Evolutionary conservation across 2,329 filamentous ascomycete species (phyloP), one percentile per base, ranked within the genome.

Genomic region (Aspergillus carbonarius): DNA sequence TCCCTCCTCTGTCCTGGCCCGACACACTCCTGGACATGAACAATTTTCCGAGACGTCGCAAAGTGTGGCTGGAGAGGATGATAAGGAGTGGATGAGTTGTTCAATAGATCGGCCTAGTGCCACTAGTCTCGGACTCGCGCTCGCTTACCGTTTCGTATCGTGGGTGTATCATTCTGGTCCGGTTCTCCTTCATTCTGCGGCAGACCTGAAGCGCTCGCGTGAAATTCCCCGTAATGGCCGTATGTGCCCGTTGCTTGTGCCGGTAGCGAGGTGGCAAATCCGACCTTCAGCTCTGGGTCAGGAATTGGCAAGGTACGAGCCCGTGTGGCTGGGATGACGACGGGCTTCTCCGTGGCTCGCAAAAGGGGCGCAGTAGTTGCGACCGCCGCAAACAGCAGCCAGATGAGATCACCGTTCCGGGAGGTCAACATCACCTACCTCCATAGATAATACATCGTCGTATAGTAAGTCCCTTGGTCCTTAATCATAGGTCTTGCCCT

Each of bases 61-160:
- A 10, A 27, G 8, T 44, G 20, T 34, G 37, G 55, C 27, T 35
- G 27, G 55, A 35, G 20, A 52, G 13, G 30, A 25, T 25, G 39
- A 55, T 48, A 23, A 35, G 44, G 25, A 30, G 44, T 39, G 44
- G 54, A 37, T 56, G 44, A 57, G 47, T 40, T 57, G 50, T 57
- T 60, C 49, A 60, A 60, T 60, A 60, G 58, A 60, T 60, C 49
- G 57, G 17, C 42, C 18, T 60, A 60, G 58, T 49, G 54, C 58
- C 27, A 15, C 27, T 30, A 30, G 25, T 17, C 15, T 30, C 44
- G n/a, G 42, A 46, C n/a, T 23, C 44, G 37, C 51, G 3, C 23
- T 27, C 40, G 25, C 27, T 40, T 27, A 42, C 40, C 37, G 51
- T 42, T n/a, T 40, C 9, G 51, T 54, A 42, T 30, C n/a, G n/a